Base-by-base conservation (phyloP, 2,329 filamentous ascomycete species). In the Xylaria sp. region DNA sequence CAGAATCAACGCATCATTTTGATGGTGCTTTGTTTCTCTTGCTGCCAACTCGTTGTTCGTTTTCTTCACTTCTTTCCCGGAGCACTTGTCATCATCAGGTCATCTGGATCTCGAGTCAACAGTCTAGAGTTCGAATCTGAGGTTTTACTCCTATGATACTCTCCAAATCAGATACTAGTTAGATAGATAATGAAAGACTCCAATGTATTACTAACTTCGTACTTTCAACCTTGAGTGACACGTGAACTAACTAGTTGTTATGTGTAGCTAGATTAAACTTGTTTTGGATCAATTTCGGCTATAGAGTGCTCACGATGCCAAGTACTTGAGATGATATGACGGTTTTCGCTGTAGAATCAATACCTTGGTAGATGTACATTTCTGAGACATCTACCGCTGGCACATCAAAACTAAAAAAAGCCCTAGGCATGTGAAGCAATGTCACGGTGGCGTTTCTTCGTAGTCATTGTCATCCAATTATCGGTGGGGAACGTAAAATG, bases 151-250 rank as follows among this genome's bases (percentile, higher is more conserved):
- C 31, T 28, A 23, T 26, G 46, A 11, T 42, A 33, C 36, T 40
- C 13, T 53, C 49, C 36, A 33, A 58, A 26, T 26, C 5, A 36
- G 31, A 58, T 48, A 23, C 13, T 62, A 59, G 44, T 38, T 57
- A 67, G 44, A 67, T 67, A 70, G 68, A 56, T 60, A 65, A 69
- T 66, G 46, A 31, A 59, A 69, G 38, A 56, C 59, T 61, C 59
- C 59, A 56, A 10, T 69, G 54, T 57, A 63, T 63, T 67, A 67
- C 15, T 51, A 33, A 48, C 2, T 49, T 56, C 10, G 20, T 28
- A 13, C 4, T 23, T 44, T 15, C 13, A 26, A 40, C n/a, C 11
- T 9, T 36, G 33, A 23, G 63, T 68, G 63, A 68, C 10, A 48
- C 6, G 28, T 31, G 15, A n/a, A n/a, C 15, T 53, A 6, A n/a